Base-by-base conservation (phyloP, 2,329 filamentous ascomycete species). In the Geosmithia putterillii region DNA sequence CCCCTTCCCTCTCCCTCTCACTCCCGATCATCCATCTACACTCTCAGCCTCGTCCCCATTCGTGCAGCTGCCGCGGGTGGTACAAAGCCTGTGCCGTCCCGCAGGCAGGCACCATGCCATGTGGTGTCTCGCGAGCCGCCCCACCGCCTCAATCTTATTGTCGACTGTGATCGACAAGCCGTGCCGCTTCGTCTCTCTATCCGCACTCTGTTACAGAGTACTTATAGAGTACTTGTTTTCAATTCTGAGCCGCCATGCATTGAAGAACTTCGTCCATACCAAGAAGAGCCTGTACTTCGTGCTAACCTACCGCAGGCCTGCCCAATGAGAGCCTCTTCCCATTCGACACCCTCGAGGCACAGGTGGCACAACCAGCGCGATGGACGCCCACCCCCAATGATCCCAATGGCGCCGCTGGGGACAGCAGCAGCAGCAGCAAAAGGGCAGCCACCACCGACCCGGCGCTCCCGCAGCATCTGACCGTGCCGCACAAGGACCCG, bases 261-360 rank as follows among this genome's bases (percentile, higher is more conserved):
- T n/a, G n/a, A n/a, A n/a, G n/a, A n/a, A n/a, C n/a, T n/a, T n/a
- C n/a, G n/a, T n/a, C n/a, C n/a, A n/a, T n/a, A n/a, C n/a, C n/a
- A n/a, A n/a, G n/a, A n/a, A n/a, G n/a, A n/a, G n/a, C n/a, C n/a
- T 40, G n/a, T 20, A 32, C 28, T 12, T 12, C 23, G 23, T 25
- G 23, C 14, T 32, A 32, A 32, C 10, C 28, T 6, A 7, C 28
- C 28, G n/a, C n/a, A 89, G 86, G 86, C 47, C 74, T 94, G 19
- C 89, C 89, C 15, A 82, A 92, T 60, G 70, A 81, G 35, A 74
- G 74, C 45, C 86, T 86, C 64, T 95, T 95, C 56, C 89, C 89
- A 8, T 95, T 84, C 62, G 88, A 95, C 54, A 92, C 87, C 1
- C 77, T 95, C 48, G 86, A 94, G 62, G 86, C 88, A 36, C 79